A percentile compares a stretch with the other conserved stretches of the same genome.
Conservation (phyloP, 805 yeast genomes). For the Ogataea pilisensis region DNA sequence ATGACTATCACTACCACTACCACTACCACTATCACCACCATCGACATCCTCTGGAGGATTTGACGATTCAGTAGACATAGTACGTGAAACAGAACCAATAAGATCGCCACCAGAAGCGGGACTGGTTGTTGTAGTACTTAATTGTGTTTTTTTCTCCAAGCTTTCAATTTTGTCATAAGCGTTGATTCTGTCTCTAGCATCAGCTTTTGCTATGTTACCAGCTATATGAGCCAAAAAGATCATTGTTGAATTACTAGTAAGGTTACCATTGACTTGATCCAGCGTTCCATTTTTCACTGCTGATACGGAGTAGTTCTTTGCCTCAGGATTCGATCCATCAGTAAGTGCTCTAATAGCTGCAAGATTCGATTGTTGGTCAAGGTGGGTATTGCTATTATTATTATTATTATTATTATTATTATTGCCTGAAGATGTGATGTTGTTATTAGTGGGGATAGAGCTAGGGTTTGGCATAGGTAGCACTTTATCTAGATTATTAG, state of each 20-base stretch:
- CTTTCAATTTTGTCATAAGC: constrained; percentile 47
- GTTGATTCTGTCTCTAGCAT: constrained; percentile 56
- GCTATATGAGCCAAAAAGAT: constrained; percentile 76
- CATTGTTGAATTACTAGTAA: constrained; percentile 44
- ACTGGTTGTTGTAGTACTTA: neutral
- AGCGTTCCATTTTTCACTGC: constrained; percentile 2
- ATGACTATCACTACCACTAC: neutral
- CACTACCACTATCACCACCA: neutral
- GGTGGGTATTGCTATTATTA: neutral
- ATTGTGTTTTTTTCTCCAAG: constrained; percentile 32
- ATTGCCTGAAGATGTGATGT: too few species aligned
- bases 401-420: too few species aligned
- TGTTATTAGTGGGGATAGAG: too few species aligned
- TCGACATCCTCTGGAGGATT: too few species aligned
- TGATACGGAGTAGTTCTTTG: constrained; percentile 4
- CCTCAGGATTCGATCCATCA: constrained; percentile 3
- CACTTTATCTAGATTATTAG: neutral
- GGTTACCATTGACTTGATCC: constrained; percentile 6
- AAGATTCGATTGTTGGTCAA: neutral
- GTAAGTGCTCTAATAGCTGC: neutral
- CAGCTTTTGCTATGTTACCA: constrained; percentile 68
- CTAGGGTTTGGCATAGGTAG: neutral
- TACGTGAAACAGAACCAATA: constrained; percentile 6
- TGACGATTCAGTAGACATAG: constrained; percentile 7
- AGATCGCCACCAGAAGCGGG: constrained; percentile 12